phyloP scores from a whole-genome alignment of 192 early-diverging fungal genomes.

The Backusella westeae region DNA sequence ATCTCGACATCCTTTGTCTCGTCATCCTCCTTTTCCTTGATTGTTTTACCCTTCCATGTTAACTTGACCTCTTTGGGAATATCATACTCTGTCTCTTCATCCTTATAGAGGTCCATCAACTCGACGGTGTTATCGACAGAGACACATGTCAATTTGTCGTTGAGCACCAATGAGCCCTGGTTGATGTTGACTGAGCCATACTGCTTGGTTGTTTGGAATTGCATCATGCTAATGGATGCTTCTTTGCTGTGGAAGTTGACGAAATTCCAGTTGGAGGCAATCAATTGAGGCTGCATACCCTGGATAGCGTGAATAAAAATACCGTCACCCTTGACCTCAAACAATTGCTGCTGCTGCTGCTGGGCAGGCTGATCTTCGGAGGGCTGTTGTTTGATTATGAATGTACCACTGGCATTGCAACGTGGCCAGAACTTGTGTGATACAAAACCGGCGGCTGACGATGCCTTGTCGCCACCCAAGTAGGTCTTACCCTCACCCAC shows the following conservation, averaged over 20 bases:
- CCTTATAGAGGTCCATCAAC: constrained; percentile 58
- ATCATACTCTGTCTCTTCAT: constrained; percentile 83
- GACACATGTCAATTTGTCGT: constrained; percentile 68
- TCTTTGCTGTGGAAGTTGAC: constrained; percentile 69
- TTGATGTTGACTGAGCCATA: constrained; percentile 67
- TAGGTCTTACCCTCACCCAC: constrained; percentile 79
- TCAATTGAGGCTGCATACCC: constrained; percentile 81
- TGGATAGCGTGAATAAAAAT: constrained; percentile 86
- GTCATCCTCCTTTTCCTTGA: constrained; percentile 58
- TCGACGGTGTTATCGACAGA: constrained; percentile 72
- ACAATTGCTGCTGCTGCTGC: constrained; percentile 62
- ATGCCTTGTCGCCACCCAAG: constrained; percentile 58
- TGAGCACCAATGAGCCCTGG: constrained; percentile 69
- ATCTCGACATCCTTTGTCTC: constrained; percentile 65
- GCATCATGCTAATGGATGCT: constrained; percentile 63
- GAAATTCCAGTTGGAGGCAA: constrained; percentile 86
- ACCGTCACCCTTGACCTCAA: constrained; percentile 68
- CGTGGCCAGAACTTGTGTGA: constrained; percentile 84
- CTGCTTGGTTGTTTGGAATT: constrained; percentile 78
- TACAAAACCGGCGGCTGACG: constrained; percentile 55
- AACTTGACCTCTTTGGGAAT: constrained; percentile 72
- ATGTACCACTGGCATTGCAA: constrained; percentile 65
- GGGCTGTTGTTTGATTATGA: constrained; percentile 49
- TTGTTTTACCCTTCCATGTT: constrained; percentile 78
- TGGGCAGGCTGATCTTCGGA: background rate